Evolutionary conservation across 768 basidiomycete genomes (phyloP).

Genomic region (Infundibulicybe gibba): DNA sequence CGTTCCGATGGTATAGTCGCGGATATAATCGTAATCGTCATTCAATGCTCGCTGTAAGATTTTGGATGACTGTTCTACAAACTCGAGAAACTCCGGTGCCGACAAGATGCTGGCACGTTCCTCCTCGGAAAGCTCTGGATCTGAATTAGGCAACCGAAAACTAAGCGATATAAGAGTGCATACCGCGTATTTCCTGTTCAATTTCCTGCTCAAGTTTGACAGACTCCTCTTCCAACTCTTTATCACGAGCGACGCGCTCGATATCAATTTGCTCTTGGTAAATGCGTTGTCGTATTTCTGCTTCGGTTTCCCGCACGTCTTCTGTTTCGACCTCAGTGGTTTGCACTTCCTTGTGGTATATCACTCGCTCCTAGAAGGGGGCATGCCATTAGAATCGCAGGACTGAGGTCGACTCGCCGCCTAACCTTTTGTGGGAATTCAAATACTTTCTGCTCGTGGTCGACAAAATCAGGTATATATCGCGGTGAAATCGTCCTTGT

Average conservation of each 20-base stretch:
- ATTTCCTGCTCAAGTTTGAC: conserved; percentile 83
- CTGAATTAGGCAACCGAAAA: background rate
- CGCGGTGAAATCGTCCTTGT: conserved; percentile 60
- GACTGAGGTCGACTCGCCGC: conserved; percentile 7
- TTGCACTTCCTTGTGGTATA: conserved; percentile 84
- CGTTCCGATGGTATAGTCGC: conserved; percentile 90
- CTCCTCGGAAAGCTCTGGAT: conserved; percentile 79
- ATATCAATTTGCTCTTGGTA: conserved; percentile 62
- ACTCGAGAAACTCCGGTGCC: conserved; percentile 91
- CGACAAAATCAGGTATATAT: conserved; percentile 74
- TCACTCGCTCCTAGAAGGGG: conserved; percentile 59
- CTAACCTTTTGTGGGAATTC: conserved; percentile 82
- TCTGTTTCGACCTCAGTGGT: conserved; percentile 66
- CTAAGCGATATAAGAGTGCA: conserved; percentile 2
- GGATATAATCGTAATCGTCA: conserved; percentile 94
- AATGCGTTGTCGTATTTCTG: conserved; percentile 72
- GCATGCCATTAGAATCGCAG: background rate
- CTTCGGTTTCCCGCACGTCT: conserved; percentile 49
- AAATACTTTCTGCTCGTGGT: conserved; percentile 86
- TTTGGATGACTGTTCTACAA: conserved; percentile 92
- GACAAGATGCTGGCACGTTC: conserved; percentile 77
- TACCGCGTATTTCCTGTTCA: conserved; percentile 82
- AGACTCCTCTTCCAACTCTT: conserved; percentile 80
- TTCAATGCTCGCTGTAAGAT: conserved; percentile 93
- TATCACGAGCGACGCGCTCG: conserved; percentile 66